A percentile compares a stretch with the other conserved stretches of the same genome.
phyloP scores from a whole-genome alignment of 2,329 filamentous ascomycete species.

The Purpureocillium lavendulum region DNA sequence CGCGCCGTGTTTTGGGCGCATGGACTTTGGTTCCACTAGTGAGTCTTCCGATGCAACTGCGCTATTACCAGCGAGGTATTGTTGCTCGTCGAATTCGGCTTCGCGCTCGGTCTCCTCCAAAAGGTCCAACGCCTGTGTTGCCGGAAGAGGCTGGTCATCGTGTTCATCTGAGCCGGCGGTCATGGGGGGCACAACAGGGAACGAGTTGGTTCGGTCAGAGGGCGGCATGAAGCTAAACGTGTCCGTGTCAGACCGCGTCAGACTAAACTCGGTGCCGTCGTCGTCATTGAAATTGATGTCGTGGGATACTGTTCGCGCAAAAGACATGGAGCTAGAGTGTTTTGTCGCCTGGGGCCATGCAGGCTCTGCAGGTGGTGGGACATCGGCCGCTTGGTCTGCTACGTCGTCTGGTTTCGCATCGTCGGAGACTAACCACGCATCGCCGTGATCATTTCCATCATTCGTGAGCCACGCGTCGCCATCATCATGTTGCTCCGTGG shows the following conservation, averaged over 20 bases:
- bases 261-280: constrained; percentile 50
- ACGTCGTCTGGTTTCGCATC: neutral
- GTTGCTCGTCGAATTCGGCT: constrained; percentile 32
- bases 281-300: constrained; percentile 52
- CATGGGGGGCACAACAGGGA: constrained; percentile 45
- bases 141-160: constrained; percentile 31
- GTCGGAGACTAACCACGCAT: neutral
- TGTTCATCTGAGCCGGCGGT: constrained; percentile 15
- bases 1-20: constrained; percentile 13
- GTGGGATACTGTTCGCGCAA: constrained; percentile 55
- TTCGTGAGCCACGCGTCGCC: constrained; percentile 3
- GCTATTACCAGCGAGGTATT: constrained; percentile 12
- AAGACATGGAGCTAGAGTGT: constrained; percentile 54
- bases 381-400: neutral
- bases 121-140: constrained; percentile 45
- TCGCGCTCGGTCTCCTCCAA: constrained; percentile 44
- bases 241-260: constrained; percentile 44
- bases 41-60: constrained; percentile 5
- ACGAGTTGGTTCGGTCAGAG: constrained; percentile 53
- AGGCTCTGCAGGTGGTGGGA: neutral
- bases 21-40: constrained; percentile 5
- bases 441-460: neutral
- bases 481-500: neutral
- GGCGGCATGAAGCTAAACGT: constrained; percentile 52
- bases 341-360: neutral